Evolutionary conservation across 164 flowering plant genomes (phyloP), one percentile per base, ranked within the genome.

Genomic region (Dillenia turbinata): DNA sequence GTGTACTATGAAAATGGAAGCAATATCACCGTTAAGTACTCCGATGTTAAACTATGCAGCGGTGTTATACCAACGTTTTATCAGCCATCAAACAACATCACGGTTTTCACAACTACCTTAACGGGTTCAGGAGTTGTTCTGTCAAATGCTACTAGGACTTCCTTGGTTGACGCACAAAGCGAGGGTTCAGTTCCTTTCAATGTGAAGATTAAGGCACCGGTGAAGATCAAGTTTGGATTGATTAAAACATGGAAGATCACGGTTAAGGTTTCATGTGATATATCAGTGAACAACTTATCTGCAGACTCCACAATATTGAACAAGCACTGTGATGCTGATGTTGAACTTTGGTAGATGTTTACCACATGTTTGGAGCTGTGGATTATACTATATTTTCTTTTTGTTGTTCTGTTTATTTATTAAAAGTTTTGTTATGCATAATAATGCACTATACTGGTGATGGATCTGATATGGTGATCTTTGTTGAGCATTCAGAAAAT

Each of bases 181-280:
- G 14, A 9, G 3, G 74, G 84, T 48, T 57, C 58, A 60, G 80
- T 91, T 61, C 87, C 92, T 74, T 73, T 94, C n/a, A 57, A 11
- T 52, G 6, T 94, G 73, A 66, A 60, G 49, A 0, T 86, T 15
- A 76, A 65, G 44, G 83, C 71, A 6, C 97, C 99, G 15, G 87
- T 92, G 11, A 83, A 66, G 76, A 47, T 95, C 3, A 83, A 83
- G 70, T 70, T 86, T 0, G 94, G 97, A 5, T 50, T 82, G 63
- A 68, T 92, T 24, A 86, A 82, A 79, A 80, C 87, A 19, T 92
- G 97, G 97, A 76, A 60, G 72, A 62, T 92, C 9, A 75, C 80
- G 49, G 86, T 86, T 53, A 86, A 77, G 62, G 87, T 88, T 9
- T 54, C 57, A 19, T 95, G 99, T 49, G 82, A 77, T 45, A 47